phyloP scores from a whole-genome alignment of 805 yeast genomes.

The Candida stauntonica region DNA sequence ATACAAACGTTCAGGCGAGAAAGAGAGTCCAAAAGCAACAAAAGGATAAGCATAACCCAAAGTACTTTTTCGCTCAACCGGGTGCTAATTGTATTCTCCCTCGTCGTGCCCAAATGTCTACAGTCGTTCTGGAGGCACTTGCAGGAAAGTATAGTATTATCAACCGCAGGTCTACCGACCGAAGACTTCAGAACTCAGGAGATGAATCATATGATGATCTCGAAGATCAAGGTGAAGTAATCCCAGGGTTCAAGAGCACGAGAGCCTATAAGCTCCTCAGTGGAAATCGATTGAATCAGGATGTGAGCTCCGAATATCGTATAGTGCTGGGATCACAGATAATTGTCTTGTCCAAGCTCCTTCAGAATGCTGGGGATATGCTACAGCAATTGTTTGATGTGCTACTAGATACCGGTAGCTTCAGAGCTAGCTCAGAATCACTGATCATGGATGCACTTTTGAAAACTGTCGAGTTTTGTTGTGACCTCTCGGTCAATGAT shows the following conservation, averaged over 20 bases:
- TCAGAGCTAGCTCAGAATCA: constrained; percentile 3
- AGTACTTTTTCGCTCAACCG: constrained; percentile 11
- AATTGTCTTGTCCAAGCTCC: constrained; percentile 13
- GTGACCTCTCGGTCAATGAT: constrained; percentile 7
- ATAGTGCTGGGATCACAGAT: constrained; percentile 13
- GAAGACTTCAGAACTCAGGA: no score
- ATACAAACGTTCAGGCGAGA: constrained; percentile 8
- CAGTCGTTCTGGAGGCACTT: constrained; percentile 19
- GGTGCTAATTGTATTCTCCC: constrained; percentile 13
- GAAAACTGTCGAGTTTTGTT: constrained; percentile 15
- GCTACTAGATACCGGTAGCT: constrained; percentile 2
- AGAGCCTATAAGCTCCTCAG: constrained; percentile 16
- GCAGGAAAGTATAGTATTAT: constrained; percentile 16
- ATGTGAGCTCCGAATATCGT: constrained; percentile 7
- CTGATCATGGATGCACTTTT: constrained; percentile 10
- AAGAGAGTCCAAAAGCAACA: neutral
- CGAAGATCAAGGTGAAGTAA: constrained; percentile 1
- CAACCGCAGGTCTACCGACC: neutral
- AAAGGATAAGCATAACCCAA: neutral
- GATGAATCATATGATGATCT: no score
- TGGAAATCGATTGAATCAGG: constrained; percentile 1
- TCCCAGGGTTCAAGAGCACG: constrained; percentile 9
- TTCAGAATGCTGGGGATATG: constrained; percentile 9
- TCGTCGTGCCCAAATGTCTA: constrained; percentile 17
- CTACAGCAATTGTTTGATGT: constrained; percentile 12